These are phyloP conservation scores for Phylloboletellus chloephorus DNA, from an alignment of 1,284 basidiomycete genomes.

Conservation along the genomic window DNA sequence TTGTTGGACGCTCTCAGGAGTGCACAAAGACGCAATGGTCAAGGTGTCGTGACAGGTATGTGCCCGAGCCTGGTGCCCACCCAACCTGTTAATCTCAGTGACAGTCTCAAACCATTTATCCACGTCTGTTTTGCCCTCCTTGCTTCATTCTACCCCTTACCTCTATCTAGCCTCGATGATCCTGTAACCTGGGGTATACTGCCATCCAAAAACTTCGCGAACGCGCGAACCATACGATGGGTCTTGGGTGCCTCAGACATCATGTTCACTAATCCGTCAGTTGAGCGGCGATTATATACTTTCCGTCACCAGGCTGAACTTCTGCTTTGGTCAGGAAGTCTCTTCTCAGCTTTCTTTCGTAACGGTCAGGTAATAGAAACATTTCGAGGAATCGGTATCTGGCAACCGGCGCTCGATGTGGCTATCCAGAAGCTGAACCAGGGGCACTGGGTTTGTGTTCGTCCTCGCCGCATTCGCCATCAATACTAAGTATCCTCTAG, in stretches of 20 bases:
- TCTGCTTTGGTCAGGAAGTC: constrained; percentile 44
- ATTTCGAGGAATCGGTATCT: constrained; percentile 84
- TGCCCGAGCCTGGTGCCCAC: constrained; percentile 6
- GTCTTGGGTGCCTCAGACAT: constrained; percentile 89
- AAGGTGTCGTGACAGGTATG: constrained; percentile 75
- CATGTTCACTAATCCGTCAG: constrained; percentile 91
- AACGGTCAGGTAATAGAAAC: constrained; percentile 93
- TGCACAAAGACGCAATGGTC: constrained; percentile 41
- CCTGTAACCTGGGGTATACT: constrained; percentile 81
- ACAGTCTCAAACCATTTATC: constrained; percentile 89
- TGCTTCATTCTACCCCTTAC: constrained; percentile 9
- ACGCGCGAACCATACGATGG: constrained; percentile 69
- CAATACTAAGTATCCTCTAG: constrained; percentile 37
- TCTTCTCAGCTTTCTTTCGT: constrained; percentile 80
- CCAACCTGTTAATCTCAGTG: constrained; percentile 10
- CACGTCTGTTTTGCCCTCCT: constrained; percentile 50
- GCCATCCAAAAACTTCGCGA: constrained; percentile 58
- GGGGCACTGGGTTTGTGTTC: constrained; percentile 72
- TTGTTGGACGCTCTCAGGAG: constrained; percentile 60
- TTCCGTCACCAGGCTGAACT: constrained; percentile 9
- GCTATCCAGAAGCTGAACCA: constrained; percentile 76
- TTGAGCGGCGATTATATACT: constrained; percentile 10
- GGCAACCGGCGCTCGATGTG: constrained; percentile 80
- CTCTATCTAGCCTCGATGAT: constrained; percentile 57
- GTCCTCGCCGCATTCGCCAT: constrained; percentile 1